These are phyloP conservation scores for Boletus subcaerulescens DNA, from an alignment of 768 basidiomycete genomes.

Conservation along the genomic window DNA sequence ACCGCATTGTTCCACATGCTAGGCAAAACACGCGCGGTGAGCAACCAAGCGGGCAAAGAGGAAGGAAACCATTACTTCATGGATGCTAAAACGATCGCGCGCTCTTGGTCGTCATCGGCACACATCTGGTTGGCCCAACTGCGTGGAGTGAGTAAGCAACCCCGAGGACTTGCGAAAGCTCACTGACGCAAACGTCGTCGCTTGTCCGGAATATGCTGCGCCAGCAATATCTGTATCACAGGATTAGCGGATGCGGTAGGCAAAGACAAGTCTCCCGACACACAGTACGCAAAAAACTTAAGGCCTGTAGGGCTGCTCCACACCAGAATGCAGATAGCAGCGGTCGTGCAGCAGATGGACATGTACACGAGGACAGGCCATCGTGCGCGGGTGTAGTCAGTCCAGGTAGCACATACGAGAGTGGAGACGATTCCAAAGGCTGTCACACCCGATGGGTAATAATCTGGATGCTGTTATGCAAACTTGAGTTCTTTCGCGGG, in stretches of 20 bases:
- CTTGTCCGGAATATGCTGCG: conserved; percentile 72
- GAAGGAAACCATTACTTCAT: conserved; percentile 57
- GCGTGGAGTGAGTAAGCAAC: conserved; percentile 4
- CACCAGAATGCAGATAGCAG: conserved; percentile 57
- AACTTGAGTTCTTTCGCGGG: background rate
- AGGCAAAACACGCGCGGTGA: background rate
- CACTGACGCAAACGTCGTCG: conserved; percentile 67
- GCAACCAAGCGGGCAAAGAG: background rate
- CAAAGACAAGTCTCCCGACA: conserved; percentile 17
- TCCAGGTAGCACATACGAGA: conserved; percentile 60
- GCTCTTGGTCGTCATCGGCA: conserved; percentile 66
- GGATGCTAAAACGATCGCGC: conserved; percentile 65
- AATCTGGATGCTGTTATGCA: conserved; percentile 32
- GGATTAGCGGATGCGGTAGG: background rate
- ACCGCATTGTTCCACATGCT: conserved; percentile 71
- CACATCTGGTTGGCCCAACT: conserved; percentile 82
- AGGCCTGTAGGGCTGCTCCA: conserved; percentile 57
- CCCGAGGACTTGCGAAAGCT: background rate
- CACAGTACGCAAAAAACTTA: conserved; percentile 78
- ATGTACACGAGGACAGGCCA: conserved; percentile 69
- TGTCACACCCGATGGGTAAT: conserved; percentile 63
- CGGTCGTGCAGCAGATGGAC: conserved; percentile 49
- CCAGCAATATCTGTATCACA: conserved; percentile 48
- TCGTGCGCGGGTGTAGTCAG: conserved; percentile 52
- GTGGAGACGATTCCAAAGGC: conserved; percentile 65